Percentiles rank a stretch among this genome's conserved stretches.
phyloP scores from a whole-genome alignment of 306 rosid species.

The Cucurbita pepo region DNA sequence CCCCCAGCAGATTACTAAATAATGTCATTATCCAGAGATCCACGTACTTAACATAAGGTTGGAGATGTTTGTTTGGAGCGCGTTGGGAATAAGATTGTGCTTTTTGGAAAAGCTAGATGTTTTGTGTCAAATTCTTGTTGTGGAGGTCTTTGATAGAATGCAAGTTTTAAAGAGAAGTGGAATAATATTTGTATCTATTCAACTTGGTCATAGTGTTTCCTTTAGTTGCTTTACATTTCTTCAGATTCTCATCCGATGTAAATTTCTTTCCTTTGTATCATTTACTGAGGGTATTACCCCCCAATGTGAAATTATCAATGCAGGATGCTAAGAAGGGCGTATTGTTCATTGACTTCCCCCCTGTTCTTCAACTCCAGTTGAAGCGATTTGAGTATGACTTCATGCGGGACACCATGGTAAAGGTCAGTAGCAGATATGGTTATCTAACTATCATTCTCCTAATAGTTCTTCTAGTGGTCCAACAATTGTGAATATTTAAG shows the following conservation, averaged over 20 bases:
- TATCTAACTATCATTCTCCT: neutral
- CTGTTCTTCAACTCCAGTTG: slow-evolving; percentile 95
- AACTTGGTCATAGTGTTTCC: neutral
- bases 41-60: neutral
- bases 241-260: neutral
- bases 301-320: slow-evolving; percentile 10
- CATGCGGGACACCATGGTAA: slow-evolving; percentile 95
- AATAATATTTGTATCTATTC: neutral
- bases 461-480: neutral
- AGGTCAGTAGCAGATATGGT: slow-evolving; percentile 39
- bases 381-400: slow-evolving; percentile 96
- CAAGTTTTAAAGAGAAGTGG: neutral
- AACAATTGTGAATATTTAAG: neutral
- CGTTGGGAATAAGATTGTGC: neutral
- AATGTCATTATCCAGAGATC: neutral
- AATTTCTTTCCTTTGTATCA: neutral
- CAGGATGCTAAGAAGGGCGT: slow-evolving; percentile 99
- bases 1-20: neutral
- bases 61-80: neutral
- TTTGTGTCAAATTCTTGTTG: neutral
- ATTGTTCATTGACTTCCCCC: slow-evolving; percentile 87
- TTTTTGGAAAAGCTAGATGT: neutral
- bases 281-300: neutral
- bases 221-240: neutral
- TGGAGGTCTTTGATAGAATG: neutral